Evolutionary conservation across 495 filamentous ascomycete species (phyloP), one percentile per base, ranked within the genome.

Genomic region (Daldinia decipiens): DNA sequence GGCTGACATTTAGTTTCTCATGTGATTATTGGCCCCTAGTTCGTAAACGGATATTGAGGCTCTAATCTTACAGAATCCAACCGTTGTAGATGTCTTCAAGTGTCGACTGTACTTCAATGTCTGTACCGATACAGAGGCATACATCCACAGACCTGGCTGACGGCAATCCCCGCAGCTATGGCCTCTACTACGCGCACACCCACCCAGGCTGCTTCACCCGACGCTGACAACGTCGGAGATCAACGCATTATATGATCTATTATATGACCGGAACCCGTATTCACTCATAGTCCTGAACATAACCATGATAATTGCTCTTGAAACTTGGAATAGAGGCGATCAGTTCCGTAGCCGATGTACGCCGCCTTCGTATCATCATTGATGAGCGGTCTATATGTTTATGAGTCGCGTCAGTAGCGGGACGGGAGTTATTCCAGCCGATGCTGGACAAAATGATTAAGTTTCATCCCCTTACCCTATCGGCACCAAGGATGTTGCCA

Each of bases 21-120:
- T 62, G 19, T 29, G 27, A 12, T 51, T 45, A 47, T 58, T 51
- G 53, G 29, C 34, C 52, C 32, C 12, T 51, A 26, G 52, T 62
- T 64, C 61, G 61, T 70, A 56, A 56, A 43, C 51, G 29, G 47
- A 65, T 27, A 59, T 61, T 65, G 55, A 54, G 27, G 24, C 60
- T 64, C 31, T 29, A 27, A n/a, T 50, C 56, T 65, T 59, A 47
- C 24, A 65, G 40, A 39, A 60, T 34, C 24, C 51, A 38, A 34
- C 43, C 21, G 6, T 26, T 24, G 43, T 29, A 5, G 36, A n/a
- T 39, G 38, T 47, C 31, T 39, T 43, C 15, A 60, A 29, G 40
- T 13, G 40, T 52, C 54, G 17, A 65, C 39, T 55, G 56, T 70
- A 70, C 61, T 56, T 65, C 17, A 40, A 45, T 26, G n/a, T 32